Conservation (phyloP, 345 rosid genomes). For the Syzygium jambos region DNA sequence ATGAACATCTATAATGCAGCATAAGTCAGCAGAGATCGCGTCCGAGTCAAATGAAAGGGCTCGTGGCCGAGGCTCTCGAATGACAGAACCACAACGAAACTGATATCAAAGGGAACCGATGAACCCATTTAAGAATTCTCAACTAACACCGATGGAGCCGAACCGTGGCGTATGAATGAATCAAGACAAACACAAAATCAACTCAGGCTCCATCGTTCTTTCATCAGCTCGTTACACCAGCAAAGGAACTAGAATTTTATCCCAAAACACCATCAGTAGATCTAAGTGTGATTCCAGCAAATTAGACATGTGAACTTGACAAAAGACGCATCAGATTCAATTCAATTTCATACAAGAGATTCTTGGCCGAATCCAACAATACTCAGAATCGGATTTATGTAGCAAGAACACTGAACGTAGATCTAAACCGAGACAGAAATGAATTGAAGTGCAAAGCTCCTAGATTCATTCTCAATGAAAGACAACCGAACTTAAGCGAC, state of each 20-base stretch:
- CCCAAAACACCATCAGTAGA: too few species aligned
- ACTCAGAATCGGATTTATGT: accelerated
- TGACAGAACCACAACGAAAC: neutral
- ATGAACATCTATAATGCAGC: too few species aligned
- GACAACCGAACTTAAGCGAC: neutral
- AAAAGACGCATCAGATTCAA: too few species aligned
- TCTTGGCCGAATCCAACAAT: accelerated
- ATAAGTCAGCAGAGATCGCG: accelerated
- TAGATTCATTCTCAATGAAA: too few species aligned
- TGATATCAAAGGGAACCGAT: accelerated
- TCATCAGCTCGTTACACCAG: neutral
- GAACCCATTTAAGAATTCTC: too few species aligned
- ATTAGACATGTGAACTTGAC: too few species aligned
- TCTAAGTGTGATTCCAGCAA: too few species aligned
- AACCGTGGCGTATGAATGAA: too few species aligned
- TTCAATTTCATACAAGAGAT: accelerated
- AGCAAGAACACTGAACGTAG: accelerated
- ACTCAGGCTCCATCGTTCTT: neutral
- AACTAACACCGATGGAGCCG: too few species aligned
- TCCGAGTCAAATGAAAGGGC: neutral
- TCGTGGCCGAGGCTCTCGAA: accelerated
- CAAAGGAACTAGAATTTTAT: too few species aligned
- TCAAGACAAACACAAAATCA: neutral
- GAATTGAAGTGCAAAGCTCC: accelerated
- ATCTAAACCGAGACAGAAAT: neutral